Percentiles rank a stretch among this genome's conserved stretches.
Conservation (phyloP, 306 rosid genomes). For the Gleditsia sinensis region DNA sequence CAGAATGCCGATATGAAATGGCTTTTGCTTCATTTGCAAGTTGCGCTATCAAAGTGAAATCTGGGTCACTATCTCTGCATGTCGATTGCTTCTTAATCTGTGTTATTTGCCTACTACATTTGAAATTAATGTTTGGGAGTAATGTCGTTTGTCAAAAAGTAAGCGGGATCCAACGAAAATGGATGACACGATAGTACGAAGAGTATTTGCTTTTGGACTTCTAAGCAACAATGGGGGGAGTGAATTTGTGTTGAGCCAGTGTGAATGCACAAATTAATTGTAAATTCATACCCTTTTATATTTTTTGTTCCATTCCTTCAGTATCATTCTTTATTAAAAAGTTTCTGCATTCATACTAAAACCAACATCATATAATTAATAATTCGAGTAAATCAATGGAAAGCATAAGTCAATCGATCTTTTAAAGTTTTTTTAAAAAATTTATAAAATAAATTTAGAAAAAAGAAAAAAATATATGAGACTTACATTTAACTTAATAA, state of each 20-base stretch:
- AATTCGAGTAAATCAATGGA: no score
- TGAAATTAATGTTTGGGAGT: background rate
- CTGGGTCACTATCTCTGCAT: background rate
- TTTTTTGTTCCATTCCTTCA: no score
- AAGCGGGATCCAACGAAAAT: background rate
- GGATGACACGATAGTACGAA: background rate
- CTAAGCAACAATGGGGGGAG: background rate
- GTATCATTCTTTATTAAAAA: no score
- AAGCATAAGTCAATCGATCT: no score
- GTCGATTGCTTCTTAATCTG: background rate
- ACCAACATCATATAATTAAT: no score
- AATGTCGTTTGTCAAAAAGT: background rate
- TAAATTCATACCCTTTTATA: no score
- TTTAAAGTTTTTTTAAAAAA: no score
- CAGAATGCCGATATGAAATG: slow-evolving; percentile 28
- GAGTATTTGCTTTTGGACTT: background rate
- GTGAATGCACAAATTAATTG: no score
- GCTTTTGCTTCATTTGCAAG: slow-evolving; percentile 56
- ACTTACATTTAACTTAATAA: no score
- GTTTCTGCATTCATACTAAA: no score
- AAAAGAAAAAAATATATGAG: no score
- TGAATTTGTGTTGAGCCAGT: background rate
- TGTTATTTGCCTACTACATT: background rate
- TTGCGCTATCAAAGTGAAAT: slow-evolving; percentile 30
- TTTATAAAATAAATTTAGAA: no score